A percentile compares a stretch with the other conserved stretches of the same genome.
Evolutionary conservation across 345 rosid genomes (phyloP).

Genomic region (Acer negundo): DNA sequence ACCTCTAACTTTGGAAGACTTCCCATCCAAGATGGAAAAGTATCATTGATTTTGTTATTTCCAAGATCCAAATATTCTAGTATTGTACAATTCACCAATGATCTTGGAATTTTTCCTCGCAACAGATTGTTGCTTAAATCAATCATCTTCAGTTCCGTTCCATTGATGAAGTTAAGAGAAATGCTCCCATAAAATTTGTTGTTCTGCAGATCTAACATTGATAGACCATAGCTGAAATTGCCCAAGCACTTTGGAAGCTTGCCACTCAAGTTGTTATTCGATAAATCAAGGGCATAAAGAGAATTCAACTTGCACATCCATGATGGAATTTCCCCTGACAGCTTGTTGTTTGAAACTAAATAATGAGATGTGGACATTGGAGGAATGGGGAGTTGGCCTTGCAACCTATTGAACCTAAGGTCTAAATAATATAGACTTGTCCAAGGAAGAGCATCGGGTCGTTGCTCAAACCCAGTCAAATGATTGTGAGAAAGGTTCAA

Average conservation of each 20-base stretch:
- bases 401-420: slow-evolving; percentile 1
- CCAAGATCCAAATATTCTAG: slow-evolving; percentile 22
- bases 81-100: neutral
- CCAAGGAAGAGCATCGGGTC: neutral
- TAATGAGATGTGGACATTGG: neutral
- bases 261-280: slow-evolving; percentile 20
- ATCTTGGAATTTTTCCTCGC: slow-evolving; percentile 19
- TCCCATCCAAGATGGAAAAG: slow-evolving; percentile 33
- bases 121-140: slow-evolving; percentile 17
- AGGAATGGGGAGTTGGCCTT: neutral
- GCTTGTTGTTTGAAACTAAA: neutral
- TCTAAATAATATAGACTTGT: neutral
- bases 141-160: slow-evolving; percentile 10
- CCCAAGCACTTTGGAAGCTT: slow-evolving; percentile 37
- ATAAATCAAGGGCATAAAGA: slow-evolving; percentile 17
- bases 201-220: neutral
- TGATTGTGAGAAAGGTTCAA: no score
- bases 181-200: slow-evolving; percentile 27
- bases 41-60: slow-evolving; percentile 19
- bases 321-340: slow-evolving; percentile 21
- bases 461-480: no score
- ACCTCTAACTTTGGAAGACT: neutral
- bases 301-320: slow-evolving; percentile 18
- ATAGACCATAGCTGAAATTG: neutral
- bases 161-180: slow-evolving; percentile 6